Percentiles rank a stretch among this genome's conserved stretches.
phyloP scores from a whole-genome alignment of 495 filamentous ascomycete species.

The Lasiosphaeria ovina region DNA sequence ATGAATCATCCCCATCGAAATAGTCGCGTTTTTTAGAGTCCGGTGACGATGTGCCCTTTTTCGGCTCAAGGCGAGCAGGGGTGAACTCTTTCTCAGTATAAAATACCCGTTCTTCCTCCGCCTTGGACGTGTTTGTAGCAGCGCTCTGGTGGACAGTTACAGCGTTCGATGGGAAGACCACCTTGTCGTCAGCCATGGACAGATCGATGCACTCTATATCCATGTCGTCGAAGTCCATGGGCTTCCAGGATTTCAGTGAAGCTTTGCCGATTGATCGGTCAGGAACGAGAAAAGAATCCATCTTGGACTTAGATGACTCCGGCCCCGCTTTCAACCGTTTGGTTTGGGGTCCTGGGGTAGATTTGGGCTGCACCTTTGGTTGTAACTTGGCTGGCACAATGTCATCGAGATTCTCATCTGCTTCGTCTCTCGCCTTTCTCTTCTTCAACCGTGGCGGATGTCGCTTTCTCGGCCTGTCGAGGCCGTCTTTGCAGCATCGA shows the following conservation, averaged over 20 bases:
- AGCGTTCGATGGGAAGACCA: neutral
- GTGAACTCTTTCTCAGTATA: neutral
- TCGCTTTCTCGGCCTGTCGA: slow-evolving; percentile 71
- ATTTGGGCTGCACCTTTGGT: neutral
- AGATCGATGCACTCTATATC: slow-evolving; percentile 42
- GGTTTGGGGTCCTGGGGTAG: neutral
- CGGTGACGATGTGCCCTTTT: slow-evolving; percentile 2
- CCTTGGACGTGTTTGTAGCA: neutral
- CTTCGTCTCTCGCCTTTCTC: slow-evolving; percentile 8
- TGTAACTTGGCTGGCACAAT: neutral
- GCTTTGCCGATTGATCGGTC: neutral
- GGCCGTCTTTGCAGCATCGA: slow-evolving; percentile 81
- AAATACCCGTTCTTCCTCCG: neutral
- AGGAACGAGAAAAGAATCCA: neutral
- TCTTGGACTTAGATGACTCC: too few relatives aligned
- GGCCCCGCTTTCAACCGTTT: too few relatives aligned
- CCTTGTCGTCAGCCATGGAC: slow-evolving; percentile 20
- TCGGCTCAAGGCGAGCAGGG: neutral
- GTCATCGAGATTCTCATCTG: neutral
- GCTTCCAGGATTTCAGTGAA: neutral
- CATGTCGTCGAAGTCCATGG: slow-evolving; percentile 9
- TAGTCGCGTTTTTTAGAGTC: slow-evolving; percentile 1
- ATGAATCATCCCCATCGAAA: slow-evolving; percentile 6
- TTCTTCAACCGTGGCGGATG: slow-evolving; percentile 30
- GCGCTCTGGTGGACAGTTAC: too few relatives aligned